Percentiles rank a stretch among this genome's conserved stretches.
phyloP scores from a whole-genome alignment of 1,139 yeast genomes.

The Candida sojae region DNA sequence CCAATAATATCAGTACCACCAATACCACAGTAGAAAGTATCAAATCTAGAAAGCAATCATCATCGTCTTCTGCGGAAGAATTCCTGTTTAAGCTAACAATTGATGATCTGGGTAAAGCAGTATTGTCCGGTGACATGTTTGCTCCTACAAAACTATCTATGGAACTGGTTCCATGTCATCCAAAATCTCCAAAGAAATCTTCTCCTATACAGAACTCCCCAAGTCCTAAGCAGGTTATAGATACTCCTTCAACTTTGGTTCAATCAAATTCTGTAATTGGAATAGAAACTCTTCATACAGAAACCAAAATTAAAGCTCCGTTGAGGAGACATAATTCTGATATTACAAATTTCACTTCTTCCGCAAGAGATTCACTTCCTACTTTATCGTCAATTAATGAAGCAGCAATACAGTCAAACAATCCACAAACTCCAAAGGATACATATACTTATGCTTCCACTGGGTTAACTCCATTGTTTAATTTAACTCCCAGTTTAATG shows the following conservation, averaged over 20 bases:
- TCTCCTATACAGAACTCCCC: neutral
- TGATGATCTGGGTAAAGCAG: conserved; percentile 50
- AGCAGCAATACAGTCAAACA: conserved; percentile 3
- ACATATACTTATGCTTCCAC: conserved; percentile 25
- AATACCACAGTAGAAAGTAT: neutral
- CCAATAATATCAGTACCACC: neutral
- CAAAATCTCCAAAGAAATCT: neutral
- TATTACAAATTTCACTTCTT: conserved; percentile 21
- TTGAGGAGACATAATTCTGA: conserved; percentile 37
- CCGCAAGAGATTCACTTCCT: conserved; percentile 12
- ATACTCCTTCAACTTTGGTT: conserved; percentile 19
- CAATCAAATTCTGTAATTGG: conserved; percentile 36
- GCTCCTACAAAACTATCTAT: conserved; percentile 1
- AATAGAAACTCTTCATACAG: conserved; percentile 20
- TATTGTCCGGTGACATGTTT: conserved; percentile 28
- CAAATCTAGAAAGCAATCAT: too few species aligned
- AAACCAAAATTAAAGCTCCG: conserved; percentile 13
- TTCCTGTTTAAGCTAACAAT: conserved; percentile 39
- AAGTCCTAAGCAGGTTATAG: neutral
- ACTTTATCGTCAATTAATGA: conserved; percentile 21
- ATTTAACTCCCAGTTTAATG: conserved; percentile 48
- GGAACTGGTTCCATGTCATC: neutral
- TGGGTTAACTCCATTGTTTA: conserved; percentile 41
- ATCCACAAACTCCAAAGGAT: conserved; percentile 44
- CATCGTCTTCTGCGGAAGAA: conserved; percentile 17